Percentiles rank a stretch among this genome's conserved stretches.
Evolutionary conservation across 169 alveolate species (phyloP).

Genomic region (Eimeria praecox): DNA sequence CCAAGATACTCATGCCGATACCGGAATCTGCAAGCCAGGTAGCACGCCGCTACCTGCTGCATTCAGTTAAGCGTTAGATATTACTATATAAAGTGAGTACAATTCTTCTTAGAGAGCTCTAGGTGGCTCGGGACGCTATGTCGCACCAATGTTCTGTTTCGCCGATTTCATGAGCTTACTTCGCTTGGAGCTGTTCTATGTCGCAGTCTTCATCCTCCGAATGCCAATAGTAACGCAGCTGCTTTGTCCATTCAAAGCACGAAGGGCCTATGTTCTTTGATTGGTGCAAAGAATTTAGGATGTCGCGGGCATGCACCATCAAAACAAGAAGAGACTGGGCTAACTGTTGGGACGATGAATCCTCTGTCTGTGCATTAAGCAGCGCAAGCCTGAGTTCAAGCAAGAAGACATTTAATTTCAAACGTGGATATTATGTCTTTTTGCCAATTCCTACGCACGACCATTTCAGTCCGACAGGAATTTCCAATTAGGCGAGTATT

Average conservation of each 20-base stretch:
- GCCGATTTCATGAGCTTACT: not conserved
- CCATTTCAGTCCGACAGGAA: slow-evolving; percentile 63
- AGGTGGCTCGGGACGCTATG: not conserved
- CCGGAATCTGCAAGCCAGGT: slow-evolving; percentile 89
- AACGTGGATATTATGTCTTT: slow-evolving; percentile 90
- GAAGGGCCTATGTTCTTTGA: slow-evolving; percentile 84
- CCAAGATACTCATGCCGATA: slow-evolving; percentile 96
- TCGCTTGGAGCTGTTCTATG: slow-evolving; percentile 70
- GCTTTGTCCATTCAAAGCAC: slow-evolving; percentile 97
- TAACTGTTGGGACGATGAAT: slow-evolving; percentile 89
- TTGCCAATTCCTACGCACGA: slow-evolving; percentile 95
- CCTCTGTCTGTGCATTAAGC: slow-evolving; percentile 87
- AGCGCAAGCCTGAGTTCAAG: slow-evolving; percentile 97
- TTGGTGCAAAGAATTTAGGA: slow-evolving; percentile 87
- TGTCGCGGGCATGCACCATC: slow-evolving; percentile 87
- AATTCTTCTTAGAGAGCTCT: not conserved
- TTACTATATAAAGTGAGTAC: not conserved
- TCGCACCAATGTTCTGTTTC: not conserved
- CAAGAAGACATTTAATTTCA: slow-evolving; percentile 95
- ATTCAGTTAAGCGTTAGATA: not conserved
- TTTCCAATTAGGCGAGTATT: not conserved
- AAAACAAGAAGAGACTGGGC: slow-evolving; percentile 88
- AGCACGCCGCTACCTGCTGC: slow-evolving; percentile 86
- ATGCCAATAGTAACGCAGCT: slow-evolving; percentile 95
- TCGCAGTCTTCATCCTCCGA: slow-evolving; percentile 73